Evolutionary conservation across 176 grass and related monocot species (phyloP), one percentile per base, ranked within the genome.

Genomic region (Elaeis guineensis): DNA sequence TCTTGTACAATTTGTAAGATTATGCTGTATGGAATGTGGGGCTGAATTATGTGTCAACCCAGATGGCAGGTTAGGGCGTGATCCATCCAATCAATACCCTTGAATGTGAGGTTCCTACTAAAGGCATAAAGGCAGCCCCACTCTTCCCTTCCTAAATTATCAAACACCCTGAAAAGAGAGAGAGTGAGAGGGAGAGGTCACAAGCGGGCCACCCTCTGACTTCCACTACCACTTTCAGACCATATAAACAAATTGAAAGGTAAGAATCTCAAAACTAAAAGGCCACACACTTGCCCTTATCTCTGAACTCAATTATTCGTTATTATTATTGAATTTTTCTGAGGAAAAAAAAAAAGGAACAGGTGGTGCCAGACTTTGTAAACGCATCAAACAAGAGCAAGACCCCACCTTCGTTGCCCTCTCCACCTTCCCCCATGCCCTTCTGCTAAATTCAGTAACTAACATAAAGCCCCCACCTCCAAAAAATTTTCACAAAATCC

Each of bases 361-460:
- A 26, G 24, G 21, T 30, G 65, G 0, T 44, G 35, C 6, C 19
- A 49, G 35, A 21, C 20, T 35, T 65, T 51, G 24, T 9, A n/a
- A 9, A 52, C 59, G 72, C 61, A 63, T 73, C 77, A 48, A 73
- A 63, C 50, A 80, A 21, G 70, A 80, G 62, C 70, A 65, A 61
- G 52, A 67, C 72, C 72, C 72, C 59, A 70, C 56, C 78, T 55
- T 74, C 52, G 24, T 25, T 63, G 58, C 59, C 26, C 69, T 0
- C 25, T 73, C 39, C 57, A 70, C 44, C 78, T 71, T 70, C 9
- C 1, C 58, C 59, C 52, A 32, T 54, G 59, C 68, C 78, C 50
- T 63, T 65, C 15, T 81, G 51, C 57, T 69, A 28, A 75, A 48
- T 75, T 69, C 72, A 57, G 39, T 22, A 39, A 26, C 16, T 17